Conservation (phyloP, 2,329 filamentous ascomycete genomes). For the Arthrobotrys sphaeroides region DNA sequence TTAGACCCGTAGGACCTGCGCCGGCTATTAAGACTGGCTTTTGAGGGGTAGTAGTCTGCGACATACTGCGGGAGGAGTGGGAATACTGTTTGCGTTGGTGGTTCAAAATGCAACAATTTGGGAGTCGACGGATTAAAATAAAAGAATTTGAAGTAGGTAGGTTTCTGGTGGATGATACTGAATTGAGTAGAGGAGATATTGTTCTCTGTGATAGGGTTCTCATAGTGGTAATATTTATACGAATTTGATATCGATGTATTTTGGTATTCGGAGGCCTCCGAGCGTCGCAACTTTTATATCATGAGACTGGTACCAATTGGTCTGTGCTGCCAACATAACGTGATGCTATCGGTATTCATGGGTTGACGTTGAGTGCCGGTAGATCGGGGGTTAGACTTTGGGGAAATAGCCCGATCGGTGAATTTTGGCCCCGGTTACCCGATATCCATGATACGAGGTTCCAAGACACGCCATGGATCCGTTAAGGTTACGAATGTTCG, state of each 20-base stretch:
- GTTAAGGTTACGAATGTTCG: no score
- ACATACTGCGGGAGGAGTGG: background rate
- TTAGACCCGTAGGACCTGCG: constrained; percentile 63
- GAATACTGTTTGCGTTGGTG: background rate
- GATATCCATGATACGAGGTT: background rate
- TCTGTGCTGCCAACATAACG: background rate
- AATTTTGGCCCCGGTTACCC: background rate
- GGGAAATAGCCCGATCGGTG: background rate
- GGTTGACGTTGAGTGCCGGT: background rate
- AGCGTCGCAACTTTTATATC: background rate
- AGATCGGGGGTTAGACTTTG: background rate
- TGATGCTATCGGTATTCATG: constrained; percentile 7
- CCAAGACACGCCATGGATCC: no score
- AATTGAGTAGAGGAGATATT: background rate
- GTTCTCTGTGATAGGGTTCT: background rate
- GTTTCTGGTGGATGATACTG: background rate
- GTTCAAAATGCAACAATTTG: constrained; percentile 7
- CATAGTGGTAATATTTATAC: background rate
- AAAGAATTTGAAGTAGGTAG: background rate
- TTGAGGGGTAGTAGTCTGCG: background rate
- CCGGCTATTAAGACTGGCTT: constrained; percentile 63
- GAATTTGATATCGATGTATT: background rate
- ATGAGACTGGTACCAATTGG: background rate
- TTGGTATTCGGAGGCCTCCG: background rate
- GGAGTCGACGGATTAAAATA: background rate